These are phyloP conservation scores for Xylariaceae sp. DNA, from an alignment of 2,329 filamentous ascomycete species.

Conservation along the genomic window DNA sequence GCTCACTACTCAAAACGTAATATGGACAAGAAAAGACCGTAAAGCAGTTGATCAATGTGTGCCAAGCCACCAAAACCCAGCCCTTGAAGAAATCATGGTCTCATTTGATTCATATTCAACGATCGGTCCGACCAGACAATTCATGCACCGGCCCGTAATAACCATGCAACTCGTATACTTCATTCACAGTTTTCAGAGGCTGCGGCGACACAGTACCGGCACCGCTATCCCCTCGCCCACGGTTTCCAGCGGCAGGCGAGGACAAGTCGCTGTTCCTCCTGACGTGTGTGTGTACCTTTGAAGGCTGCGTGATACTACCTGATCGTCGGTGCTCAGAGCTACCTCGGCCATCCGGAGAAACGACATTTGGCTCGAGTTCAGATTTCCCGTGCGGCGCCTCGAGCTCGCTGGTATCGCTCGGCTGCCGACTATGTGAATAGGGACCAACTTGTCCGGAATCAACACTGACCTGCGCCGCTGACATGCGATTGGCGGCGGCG, in stretches of 20 bases:
- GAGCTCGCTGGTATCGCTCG: conserved; percentile 43
- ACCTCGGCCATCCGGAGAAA: conserved; percentile 29
- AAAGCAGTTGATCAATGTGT: no score
- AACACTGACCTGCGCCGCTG: no score
- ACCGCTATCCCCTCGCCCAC: conserved; percentile 13
- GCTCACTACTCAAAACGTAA: no score
- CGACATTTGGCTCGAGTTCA: conserved; percentile 35
- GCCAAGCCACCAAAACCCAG: no score
- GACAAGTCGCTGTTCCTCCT: conserved; percentile 22
- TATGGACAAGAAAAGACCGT: no score
- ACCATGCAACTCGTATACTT: conserved; percentile 43
- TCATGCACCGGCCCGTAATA: conserved; percentile 40
- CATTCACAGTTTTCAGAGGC: conserved; percentile 38
- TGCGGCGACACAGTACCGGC: conserved; percentile 17
- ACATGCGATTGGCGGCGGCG: conserved; percentile 23
- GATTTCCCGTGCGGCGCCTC: conserved; percentile 28
- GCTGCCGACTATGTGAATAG: conserved; percentile 36
- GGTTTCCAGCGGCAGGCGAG: no score
- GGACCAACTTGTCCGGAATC: conserved; percentile 19
- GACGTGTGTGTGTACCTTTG: conserved; percentile 12
- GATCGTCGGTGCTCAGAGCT: conserved; percentile 38
- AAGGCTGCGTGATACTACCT: conserved; percentile 17
- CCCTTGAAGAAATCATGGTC: no score
- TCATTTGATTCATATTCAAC: no score
- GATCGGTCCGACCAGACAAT: not conserved